Evolutionary conservation across 306 rosid genomes (phyloP), one percentile per base, ranked within the genome.

Genomic region (Alnus rubra): DNA sequence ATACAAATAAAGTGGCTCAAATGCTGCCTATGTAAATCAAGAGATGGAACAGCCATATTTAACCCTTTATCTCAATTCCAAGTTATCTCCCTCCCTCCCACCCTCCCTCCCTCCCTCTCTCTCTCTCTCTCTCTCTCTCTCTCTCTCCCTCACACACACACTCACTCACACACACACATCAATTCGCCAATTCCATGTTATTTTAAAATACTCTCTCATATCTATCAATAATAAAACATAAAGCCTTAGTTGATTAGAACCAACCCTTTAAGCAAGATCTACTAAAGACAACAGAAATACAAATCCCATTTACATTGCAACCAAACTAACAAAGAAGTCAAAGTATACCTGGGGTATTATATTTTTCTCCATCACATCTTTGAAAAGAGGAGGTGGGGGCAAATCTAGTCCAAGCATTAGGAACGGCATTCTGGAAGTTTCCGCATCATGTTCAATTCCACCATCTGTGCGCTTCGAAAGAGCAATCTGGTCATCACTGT

Each of bases 301-400:
- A 42, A 4, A 9, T 42, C 33, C 48, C 50, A 42, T 37, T 14
- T 37, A 35, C 15, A 42, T 7, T 64, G 23, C 11, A 16, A 64
- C 3, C 23, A 35, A 72, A 42, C 33, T 60, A 75, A 69, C 10
- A 72, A 28, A 62, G 59, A 23, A 77, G 31, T 58, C 79, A 58
- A 56, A 56, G 19, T 42, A 72, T 81, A 95, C 98, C 98, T 95
- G 98, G 23, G 98, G 98, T 86, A 95, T 95, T 71, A 92, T 95
- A 81, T 95, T 95, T 87, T 95, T 95, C 92, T 95, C 98, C 98
- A 95, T 92, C 73, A 92, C 97, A 84, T 95, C 98, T 87, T 88
- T 90, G 86, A 95, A 95, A 79, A 95, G 97, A 37, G 98, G 98
- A 13, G 98, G 98, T 1, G 98, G 98, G 16, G 98, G 98, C 86